Conservation (phyloP, 2,329 filamentous ascomycete genomes). For the Alternaria burnsii region DNA sequence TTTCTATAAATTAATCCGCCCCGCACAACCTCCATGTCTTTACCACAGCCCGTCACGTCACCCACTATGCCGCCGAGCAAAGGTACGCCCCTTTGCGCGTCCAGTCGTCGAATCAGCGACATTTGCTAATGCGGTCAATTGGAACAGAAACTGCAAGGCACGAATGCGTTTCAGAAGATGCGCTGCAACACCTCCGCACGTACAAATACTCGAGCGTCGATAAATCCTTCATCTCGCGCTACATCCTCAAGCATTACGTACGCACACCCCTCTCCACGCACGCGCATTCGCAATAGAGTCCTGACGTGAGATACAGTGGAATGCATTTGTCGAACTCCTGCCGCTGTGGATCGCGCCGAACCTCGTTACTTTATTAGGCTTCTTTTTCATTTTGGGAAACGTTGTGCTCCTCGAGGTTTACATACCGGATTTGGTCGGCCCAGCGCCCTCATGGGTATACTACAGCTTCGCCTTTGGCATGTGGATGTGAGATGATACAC, state of each 20-base stretch:
- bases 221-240: slow-evolving; percentile 91
- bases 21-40: slow-evolving; percentile 43
- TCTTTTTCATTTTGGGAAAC: slow-evolving; percentile 91
- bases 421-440: slow-evolving; percentile 90
- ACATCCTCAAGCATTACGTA: slow-evolving; percentile 96
- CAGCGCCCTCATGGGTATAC: slow-evolving; percentile 90
- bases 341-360: slow-evolving; percentile 98
- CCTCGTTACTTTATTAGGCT: slow-evolving; percentile 94
- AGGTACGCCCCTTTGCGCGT: slow-evolving; percentile 33
- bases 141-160: slow-evolving; percentile 69
- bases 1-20: slow-evolving; percentile 36
- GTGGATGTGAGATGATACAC: slow-evolving; percentile 75
- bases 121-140: neutral
- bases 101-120: neutral
- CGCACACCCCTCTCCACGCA: slow-evolving; percentile 45
- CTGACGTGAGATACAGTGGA: slow-evolving; percentile 74
- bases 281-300: slow-evolving; percentile 3
- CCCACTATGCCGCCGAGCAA: slow-evolving; percentile 50
- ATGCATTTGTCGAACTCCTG: slow-evolving; percentile 88
- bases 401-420: slow-evolving; percentile 77
- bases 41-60: slow-evolving; percentile 48
- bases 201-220: slow-evolving; percentile 99
- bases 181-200: slow-evolving; percentile 86
- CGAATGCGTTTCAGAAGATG: slow-evolving; percentile 82
- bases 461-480: slow-evolving; percentile 94